Conservation (phyloP, 768 basidiomycete species). For the Lentinus brumalis region DNA sequence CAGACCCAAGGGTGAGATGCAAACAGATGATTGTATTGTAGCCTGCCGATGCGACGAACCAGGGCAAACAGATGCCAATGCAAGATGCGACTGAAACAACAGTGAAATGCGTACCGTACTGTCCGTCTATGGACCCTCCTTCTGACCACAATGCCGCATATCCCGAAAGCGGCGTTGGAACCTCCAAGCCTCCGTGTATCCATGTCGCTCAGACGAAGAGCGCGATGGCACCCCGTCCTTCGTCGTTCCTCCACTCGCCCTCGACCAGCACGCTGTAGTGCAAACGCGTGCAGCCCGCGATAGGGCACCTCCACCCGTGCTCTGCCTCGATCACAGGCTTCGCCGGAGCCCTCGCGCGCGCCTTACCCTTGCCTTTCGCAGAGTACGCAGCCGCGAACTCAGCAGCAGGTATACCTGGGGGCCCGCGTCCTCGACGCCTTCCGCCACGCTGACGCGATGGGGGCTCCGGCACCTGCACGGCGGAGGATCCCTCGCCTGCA, state of each 20-base stretch:
- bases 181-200: neutral
- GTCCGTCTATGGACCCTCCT: neutral
- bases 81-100: neutral
- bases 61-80: neutral
- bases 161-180: neutral
- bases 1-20: neutral
- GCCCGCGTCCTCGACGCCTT: neutral
- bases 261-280: slow-evolving; percentile 61
- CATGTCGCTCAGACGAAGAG: slow-evolving; percentile 39
- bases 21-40: neutral
- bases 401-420: neutral
- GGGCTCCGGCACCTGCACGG: slow-evolving; percentile 11
- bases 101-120: neutral
- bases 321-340: slow-evolving; percentile 44
- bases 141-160: neutral
- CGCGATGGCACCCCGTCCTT: slow-evolving; percentile 41
- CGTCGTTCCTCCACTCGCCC: slow-evolving; percentile 64
- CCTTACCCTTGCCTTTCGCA: slow-evolving; percentile 35
- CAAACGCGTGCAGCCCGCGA: slow-evolving; percentile 51
- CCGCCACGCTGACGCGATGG: slow-evolving; percentile 4
- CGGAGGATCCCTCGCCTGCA: neutral
- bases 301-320: slow-evolving; percentile 67
- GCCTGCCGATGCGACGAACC: neutral
- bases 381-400: neutral
- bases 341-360: slow-evolving; percentile 15